These are phyloP conservation scores for Lachancea nothofagi DNA, from an alignment of 805 yeast genomes.

Conservation along the genomic window DNA sequence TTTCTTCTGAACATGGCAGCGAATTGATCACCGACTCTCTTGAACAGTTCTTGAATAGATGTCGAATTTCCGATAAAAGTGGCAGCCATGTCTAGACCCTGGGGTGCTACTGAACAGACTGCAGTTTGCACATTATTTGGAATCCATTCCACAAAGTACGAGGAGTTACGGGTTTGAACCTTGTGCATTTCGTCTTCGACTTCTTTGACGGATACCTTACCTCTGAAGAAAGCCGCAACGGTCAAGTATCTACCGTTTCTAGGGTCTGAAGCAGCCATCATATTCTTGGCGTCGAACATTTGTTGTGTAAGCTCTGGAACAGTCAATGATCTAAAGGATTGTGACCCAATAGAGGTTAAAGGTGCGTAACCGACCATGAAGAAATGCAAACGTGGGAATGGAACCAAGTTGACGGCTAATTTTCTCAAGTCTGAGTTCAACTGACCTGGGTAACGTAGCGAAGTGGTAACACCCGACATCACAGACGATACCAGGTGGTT, in stretches of 20 bases:
- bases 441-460: constrained; percentile 92
- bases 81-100: constrained; percentile 80
- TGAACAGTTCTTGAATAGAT: constrained; percentile 84
- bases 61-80: constrained; percentile 93
- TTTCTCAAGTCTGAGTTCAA: constrained; percentile 88
- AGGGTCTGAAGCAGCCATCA: constrained; percentile 96
- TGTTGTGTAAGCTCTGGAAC: constrained; percentile 93
- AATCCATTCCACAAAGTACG: constrained; percentile 91
- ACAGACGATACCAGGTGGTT: constrained; percentile 82
- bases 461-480: constrained; percentile 93
- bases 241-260: constrained; percentile 86
- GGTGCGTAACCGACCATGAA: constrained; percentile 96
- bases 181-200: constrained; percentile 90
- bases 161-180: constrained; percentile 74
- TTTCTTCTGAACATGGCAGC: constrained; percentile 88
- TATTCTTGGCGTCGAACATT: constrained; percentile 84
- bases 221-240: constrained; percentile 91
- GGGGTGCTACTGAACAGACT: constrained; percentile 86
- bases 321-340: constrained; percentile 74
- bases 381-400: constrained; percentile 92
- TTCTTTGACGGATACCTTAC: constrained; percentile 86
- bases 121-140: constrained; percentile 94
- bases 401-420: constrained; percentile 89
- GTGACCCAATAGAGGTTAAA: constrained; percentile 71
- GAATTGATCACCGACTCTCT: constrained; percentile 85